Evolutionary conservation across 257 asterid species (phyloP).

Genomic region (Fraxinus pennsylvanica): DNA sequence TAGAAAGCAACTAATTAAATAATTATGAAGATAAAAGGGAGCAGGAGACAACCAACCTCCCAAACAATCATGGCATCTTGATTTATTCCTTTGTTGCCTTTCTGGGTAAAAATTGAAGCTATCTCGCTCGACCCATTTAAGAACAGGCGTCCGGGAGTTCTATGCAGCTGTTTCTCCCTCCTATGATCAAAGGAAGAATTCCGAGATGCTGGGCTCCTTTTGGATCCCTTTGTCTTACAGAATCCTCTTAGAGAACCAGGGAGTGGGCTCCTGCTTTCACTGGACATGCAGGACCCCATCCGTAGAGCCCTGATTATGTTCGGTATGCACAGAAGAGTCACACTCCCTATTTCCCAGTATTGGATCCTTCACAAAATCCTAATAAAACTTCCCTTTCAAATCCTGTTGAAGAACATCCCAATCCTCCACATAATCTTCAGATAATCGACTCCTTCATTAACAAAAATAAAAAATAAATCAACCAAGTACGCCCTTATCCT

Average conservation of each 20-base stretch:
- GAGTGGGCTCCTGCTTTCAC: slow-evolving; percentile 85
- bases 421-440: no score
- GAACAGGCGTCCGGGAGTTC: slow-evolving; percentile 73
- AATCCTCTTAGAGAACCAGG: slow-evolving; percentile 61
- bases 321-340: slow-evolving; percentile 89
- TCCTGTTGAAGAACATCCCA: background rate
- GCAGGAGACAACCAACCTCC: no score
- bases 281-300: slow-evolving; percentile 93
- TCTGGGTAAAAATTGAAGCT: slow-evolving; percentile 39
- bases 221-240: slow-evolving; percentile 46
- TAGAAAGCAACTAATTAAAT: no score
- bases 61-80: no score
- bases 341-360: slow-evolving; percentile 53
- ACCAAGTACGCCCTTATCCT: no score
- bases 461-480: no score
- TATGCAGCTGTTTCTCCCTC: slow-evolving; percentile 65
- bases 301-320: slow-evolving; percentile 89
- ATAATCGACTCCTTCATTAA: no score
- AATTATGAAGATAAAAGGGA: no score
- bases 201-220: slow-evolving; percentile 51
- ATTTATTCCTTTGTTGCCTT: no score
- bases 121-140: slow-evolving; percentile 76
- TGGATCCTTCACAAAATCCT: slow-evolving; percentile 66
- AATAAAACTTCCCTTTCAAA: background rate
- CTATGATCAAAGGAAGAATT: slow-evolving; percentile 60